Base-by-base conservation (phyloP, 2,329 filamentous ascomycete genomes). In the Trichoderma sp. region DNA sequence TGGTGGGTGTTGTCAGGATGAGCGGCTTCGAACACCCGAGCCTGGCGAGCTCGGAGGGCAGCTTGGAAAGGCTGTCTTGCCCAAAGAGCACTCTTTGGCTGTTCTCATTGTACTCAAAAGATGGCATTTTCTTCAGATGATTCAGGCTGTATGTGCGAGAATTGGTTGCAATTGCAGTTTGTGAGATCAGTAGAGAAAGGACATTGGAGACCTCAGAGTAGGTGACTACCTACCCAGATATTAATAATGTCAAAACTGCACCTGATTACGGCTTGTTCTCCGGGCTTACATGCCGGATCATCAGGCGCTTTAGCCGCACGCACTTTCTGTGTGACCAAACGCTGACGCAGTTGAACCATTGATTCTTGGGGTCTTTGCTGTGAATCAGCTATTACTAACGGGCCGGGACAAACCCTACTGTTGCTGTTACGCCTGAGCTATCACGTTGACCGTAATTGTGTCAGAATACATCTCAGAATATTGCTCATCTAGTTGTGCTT, bases 1-100 rank as follows among this genome's bases (percentile, higher is more conserved):
- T 54, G 48, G 48, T 56, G 9, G 83, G 82, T 21, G 84, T 86
- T 26, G 81, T 85, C 26, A 88, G 79, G 44, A 88, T 75, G 56
- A 87, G 73, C 1, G 85, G 84, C 7, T 78, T 76, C 24, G 78
- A 78, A 51, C 83, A 72, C 54, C 80, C 79, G 28, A 83, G 76
- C n/a, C 82, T 74, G 7, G 71, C 64, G 34, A 82, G 72, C 67
- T 82, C 79, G 7, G 75, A 74, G 12, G 78, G 73, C n/a, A 82
- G 74, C 67, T 81, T 81, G 60, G 81, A 77, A 55, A 87, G 73
- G n/a, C 80, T 84, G 62, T 83, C 83, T 57, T 77, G 78, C 65
- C 85, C 85, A 70, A 87, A 87, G 68, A 87, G 74, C 63, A 88
- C 81, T 19, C 62, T 58, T 24, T 58, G 52, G 15, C 26, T 51